Base-by-base conservation (phyloP, 1,284 basidiomycete species). In the Malassezia equina region DNA sequence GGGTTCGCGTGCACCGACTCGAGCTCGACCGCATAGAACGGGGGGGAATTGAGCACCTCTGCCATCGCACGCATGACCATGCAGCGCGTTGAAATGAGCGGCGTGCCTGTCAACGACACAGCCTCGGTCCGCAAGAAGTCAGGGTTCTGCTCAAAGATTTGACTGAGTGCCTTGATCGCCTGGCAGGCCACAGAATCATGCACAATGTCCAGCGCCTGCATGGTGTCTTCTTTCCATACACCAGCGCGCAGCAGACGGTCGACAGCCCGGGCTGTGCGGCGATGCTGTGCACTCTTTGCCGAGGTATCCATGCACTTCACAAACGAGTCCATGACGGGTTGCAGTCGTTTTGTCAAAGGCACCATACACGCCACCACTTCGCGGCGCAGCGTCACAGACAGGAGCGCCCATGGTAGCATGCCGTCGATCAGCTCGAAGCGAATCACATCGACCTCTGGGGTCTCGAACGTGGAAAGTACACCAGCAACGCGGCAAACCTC, bases 381-480 rank as follows among this genome's bases (percentile, higher is more conserved):
- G 12, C 28, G 21, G 46, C 46, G 46, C 24, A 48, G 34, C n/a
- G 19, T 11, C 21, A 19, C 2, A 7, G 21, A 31, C 5, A 15
- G 11, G 31, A 48, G 24, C 12, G 23, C 33, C 46, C 46, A 48
- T 29, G 46, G 46, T 21, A 48, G 33, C 9, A 48, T 48, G 32
- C 46, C n/a, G 17, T 48, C 46, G 21, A 48, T 23, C 13, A 48
- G 46, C 23, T 48, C 32, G 11, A 23, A 21, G 9, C 33, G 46
- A 15, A 31, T 32, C 3, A 4, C 7, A 23, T 31, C 44, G 7
- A 48, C 33, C 29, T 48, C 32, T 8, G 17, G 15, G 19, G 27
- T 17, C 46, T 48, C 29, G 25, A 31, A 27, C 7, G 19, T 21
- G 12, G 32, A 23, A 21, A 48, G 15, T 8, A 32, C 7, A 19